Evolutionary conservation across 225 moss, liverwort and hornwort species (phyloP).

Genomic region (Marchantia paleacea): DNA sequence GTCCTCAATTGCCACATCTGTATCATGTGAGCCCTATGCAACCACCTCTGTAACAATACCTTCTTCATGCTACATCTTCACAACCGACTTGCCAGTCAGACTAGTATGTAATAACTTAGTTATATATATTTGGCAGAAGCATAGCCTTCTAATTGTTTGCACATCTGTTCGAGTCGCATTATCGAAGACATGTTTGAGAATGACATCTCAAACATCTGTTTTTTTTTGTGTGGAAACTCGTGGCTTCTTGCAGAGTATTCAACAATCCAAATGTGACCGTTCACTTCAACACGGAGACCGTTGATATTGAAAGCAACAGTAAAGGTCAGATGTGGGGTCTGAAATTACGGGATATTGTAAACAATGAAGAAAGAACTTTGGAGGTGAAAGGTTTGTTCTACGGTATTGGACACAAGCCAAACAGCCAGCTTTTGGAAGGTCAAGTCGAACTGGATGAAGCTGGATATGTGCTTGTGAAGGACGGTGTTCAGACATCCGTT

Average conservation of each 20-base stretch:
- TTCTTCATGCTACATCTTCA: background rate
- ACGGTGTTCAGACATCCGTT: slow-evolving; percentile 78
- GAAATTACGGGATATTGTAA: slow-evolving; percentile 47
- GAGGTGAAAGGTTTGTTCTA: slow-evolving; percentile 83
- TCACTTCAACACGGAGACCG: slow-evolving; percentile 80
- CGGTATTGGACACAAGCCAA: slow-evolving; percentile 90
- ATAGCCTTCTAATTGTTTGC: too few relatives aligned
- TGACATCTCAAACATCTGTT: background rate
- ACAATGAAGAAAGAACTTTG: slow-evolving; percentile 50
- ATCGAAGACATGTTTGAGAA: too few relatives aligned
- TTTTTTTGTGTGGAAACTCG: background rate
- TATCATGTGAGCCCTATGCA: background rate
- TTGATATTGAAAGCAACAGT: slow-evolving; percentile 66
- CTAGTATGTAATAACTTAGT: too few relatives aligned
- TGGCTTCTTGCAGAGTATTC: slow-evolving; percentile 58
- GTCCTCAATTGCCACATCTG: background rate
- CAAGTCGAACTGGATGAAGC: slow-evolving; percentile 92
- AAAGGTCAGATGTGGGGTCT: slow-evolving; percentile 86
- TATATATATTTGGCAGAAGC: too few relatives aligned
- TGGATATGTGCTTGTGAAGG: slow-evolving; percentile 78
- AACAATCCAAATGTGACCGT: slow-evolving; percentile 92
- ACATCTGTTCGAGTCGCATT: too few relatives aligned
- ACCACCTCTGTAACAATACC: background rate
- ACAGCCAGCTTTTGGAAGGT: slow-evolving; percentile 74
- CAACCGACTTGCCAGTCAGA: background rate